phyloP scores from a whole-genome alignment of 352 stramenopile genomes.

The Aphanomyces stellatus region DNA sequence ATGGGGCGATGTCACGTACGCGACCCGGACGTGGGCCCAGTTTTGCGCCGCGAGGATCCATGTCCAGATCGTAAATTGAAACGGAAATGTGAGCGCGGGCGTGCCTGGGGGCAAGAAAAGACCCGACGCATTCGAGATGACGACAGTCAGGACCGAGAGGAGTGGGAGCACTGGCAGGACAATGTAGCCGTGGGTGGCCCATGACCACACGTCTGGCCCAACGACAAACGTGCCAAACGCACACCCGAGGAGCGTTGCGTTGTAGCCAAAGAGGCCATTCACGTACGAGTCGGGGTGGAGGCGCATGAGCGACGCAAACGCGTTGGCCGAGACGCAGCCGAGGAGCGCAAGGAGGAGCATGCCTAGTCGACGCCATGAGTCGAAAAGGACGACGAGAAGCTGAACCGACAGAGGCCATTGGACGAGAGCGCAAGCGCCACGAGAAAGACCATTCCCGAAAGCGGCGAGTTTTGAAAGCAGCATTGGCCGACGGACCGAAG shows the following conservation, averaged over 20 bases:
- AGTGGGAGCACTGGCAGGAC: not conserved
- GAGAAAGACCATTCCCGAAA: conserved; percentile 15
- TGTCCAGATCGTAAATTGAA: conserved; percentile 17
- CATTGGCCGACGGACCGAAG: conserved; percentile 17
- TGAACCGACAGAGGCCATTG: not conserved
- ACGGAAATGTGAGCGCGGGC: conserved; percentile 16
- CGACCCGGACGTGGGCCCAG: not conserved
- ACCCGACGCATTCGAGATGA: not conserved
- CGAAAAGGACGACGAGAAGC: not conserved
- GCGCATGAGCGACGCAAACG: conserved; percentile 15
- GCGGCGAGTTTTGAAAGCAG: conserved; percentile 20
- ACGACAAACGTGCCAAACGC: conserved; percentile 16
- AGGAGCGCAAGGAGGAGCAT: conserved; percentile 13
- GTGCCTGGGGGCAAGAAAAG: conserved; percentile 3
- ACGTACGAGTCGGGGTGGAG: not conserved
- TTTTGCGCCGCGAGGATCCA: conserved; percentile 2
- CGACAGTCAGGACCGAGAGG: not conserved
- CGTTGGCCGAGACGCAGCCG: not conserved
- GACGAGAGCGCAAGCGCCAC: not conserved
- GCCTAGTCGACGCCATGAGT: not conserved
- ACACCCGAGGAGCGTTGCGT: conserved; percentile 16
- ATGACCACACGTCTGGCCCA: not conserved
- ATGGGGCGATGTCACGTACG: not conserved
- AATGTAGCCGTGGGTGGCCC: not conserved
- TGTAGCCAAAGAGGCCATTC: conserved; percentile 18